Conservation (phyloP, 2,329 filamentous ascomycete genomes). For the Colletotrichum orchidophilum region DNA sequence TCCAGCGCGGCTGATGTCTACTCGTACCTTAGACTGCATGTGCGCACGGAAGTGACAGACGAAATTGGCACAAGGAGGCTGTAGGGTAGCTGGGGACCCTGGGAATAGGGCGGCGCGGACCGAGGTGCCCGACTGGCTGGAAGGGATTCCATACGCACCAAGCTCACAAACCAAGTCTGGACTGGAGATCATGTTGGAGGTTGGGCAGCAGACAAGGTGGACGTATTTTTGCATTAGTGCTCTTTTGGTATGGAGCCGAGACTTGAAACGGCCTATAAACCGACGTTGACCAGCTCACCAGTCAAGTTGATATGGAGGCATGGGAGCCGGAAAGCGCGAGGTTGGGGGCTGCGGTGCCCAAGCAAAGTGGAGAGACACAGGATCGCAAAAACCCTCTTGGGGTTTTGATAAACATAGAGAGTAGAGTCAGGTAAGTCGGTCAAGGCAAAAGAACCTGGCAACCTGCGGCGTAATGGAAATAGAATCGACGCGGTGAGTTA, state of each 20-base stretch:
- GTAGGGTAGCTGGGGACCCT: not conserved
- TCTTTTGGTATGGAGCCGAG: not conserved
- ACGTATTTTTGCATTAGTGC: not conserved
- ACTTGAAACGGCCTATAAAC: not conserved
- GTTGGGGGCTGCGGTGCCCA: not conserved
- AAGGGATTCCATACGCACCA: not conserved
- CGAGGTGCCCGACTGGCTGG: not conserved
- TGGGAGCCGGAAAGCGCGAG: not conserved
- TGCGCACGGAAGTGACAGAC: not conserved
- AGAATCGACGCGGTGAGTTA: constrained; percentile 20
- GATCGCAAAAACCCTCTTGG: not conserved
- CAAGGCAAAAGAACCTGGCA: not conserved
- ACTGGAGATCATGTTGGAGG: not conserved
- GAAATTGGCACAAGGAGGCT: not conserved
- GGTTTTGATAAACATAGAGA: not conserved
- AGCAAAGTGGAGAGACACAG: not conserved
- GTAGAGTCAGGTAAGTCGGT: not conserved
- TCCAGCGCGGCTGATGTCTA: too few species aligned
- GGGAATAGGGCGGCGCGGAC: not conserved
- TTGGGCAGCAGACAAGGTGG: constrained; percentile 3
- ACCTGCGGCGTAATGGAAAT: not conserved
- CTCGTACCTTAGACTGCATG: too few species aligned
- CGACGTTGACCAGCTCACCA: not conserved
- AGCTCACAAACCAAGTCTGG: not conserved
- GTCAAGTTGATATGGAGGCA: not conserved